phyloP scores from a whole-genome alignment of 2,329 filamentous ascomycete genomes.

The Canariomyces notabilis region DNA sequence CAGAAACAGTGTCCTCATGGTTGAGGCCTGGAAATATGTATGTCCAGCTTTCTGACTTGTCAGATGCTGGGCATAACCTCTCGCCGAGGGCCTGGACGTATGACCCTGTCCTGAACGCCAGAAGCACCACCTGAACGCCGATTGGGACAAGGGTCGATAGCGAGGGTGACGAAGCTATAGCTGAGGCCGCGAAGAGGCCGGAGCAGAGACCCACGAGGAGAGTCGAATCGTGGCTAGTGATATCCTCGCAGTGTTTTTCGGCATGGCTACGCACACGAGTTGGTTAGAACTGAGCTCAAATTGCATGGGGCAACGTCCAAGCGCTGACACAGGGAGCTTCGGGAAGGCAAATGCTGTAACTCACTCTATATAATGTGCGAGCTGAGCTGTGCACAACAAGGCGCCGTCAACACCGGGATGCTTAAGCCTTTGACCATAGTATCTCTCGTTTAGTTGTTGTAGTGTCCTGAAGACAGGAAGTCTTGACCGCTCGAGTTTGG shows the following conservation, averaged over 20 bases:
- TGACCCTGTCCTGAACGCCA: constrained; percentile 61
- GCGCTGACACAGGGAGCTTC: not conserved
- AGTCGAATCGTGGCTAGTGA: constrained; percentile 44
- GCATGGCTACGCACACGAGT: constrained; percentile 35
- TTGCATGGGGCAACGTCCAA: constrained; percentile 1
- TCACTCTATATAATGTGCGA: constrained; percentile 65
- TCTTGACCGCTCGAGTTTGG: constrained; percentile 50
- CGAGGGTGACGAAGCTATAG: constrained; percentile 58
- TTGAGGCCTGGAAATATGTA: constrained; percentile 56
- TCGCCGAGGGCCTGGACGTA: constrained; percentile 49
- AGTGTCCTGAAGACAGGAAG: constrained; percentile 60
- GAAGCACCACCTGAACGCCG: constrained; percentile 57
- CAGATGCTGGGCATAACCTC: constrained; percentile 35
- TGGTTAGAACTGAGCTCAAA: constrained; percentile 16
- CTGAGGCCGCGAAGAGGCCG: constrained; percentile 64
- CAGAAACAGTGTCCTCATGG: constrained; percentile 45
- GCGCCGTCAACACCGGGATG: constrained; percentile 60
- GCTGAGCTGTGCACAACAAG: constrained; percentile 58
- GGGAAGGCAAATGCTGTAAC: too few relatives aligned
- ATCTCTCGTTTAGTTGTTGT: constrained; percentile 60
- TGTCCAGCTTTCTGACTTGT: constrained; percentile 59
- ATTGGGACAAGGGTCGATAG: constrained; percentile 57
- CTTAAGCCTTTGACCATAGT: constrained; percentile 53
- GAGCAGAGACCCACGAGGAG: constrained; percentile 62
- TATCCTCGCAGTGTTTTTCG: constrained; percentile 52